Base-by-base conservation (phyloP, 768 basidiomycete genomes). In the Chalciporus chontae region DNA sequence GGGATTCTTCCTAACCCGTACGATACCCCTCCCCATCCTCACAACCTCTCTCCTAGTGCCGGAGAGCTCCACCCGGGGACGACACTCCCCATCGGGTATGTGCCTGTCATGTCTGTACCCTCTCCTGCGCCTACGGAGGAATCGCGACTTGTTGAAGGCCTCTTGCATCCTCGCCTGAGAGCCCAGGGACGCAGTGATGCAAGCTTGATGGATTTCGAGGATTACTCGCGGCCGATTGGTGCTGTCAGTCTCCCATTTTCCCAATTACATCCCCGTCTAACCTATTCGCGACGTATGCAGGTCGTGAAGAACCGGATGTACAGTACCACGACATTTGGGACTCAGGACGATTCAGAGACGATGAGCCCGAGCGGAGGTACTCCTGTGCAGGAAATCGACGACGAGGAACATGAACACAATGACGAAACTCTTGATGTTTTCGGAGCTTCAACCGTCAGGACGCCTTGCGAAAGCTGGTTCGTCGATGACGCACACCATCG, bases 321-420 rank as follows among this genome's bases (percentile, higher is more conserved):
- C 29, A 68, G 66, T 29, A 66, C 68, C 21, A 68, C 68, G 9
- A 68, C 68, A 24, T 68, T 68, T 43, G 66, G 53, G n/a, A 69
- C 66, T 0, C 51, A 52, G 31, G 66, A 69, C 6, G 57, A 57
- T 3, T 13, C 14, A 3, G 67, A 64, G 43, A 43, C 38, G 10
- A 48, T 18, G 27, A 54, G 19, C 8, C 43, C 45, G 8, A 37
- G 40, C 17, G 48, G 24, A 21, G 54, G 42, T 31, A 57, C 52
- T 3, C 47, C 41, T 1, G 44, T 43, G 1, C 54, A 36, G 14
- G 50, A 58, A 13, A 17, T 14, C 21, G 21, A 21, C 21, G 21
- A 21, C 10, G 8, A 32, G 14, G 23, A 17, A 4, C 15, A 34
- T 15, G 13, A 17, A 17, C 49, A 51, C 8, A 53, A 45, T 5